Percentiles rank a stretch among this genome's conserved stretches.
Evolutionary conservation across 1,284 basidiomycete genomes (phyloP).

Genomic region (Moesziomyces antarcticus): DNA sequence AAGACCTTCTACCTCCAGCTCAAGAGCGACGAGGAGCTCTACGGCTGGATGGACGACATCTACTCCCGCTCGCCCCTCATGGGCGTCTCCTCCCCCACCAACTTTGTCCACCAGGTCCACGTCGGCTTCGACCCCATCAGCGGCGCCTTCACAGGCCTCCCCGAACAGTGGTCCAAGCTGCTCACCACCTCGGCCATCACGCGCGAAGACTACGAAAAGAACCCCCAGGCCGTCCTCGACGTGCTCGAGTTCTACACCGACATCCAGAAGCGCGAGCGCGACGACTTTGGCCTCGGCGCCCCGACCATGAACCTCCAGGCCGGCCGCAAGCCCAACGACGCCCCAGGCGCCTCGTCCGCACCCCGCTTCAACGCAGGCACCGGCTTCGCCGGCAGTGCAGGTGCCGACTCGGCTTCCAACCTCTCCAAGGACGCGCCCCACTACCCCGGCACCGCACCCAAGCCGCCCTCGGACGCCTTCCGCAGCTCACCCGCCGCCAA

Average conservation of each 20-base stretch:
- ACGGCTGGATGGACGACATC: constrained; percentile 95
- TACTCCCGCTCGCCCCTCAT: constrained; percentile 90
- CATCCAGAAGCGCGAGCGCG: constrained; percentile 90
- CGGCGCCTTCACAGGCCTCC: constrained; percentile 93
- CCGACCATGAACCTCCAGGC: constrained; percentile 65
- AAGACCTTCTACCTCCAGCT: constrained; percentile 81
- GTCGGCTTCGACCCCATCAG: constrained; percentile 95
- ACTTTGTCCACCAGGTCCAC: constrained; percentile 98
- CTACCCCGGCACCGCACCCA: constrained; percentile 21
- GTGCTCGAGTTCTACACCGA: constrained; percentile 99
- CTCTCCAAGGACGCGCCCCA: constrained; percentile 36
- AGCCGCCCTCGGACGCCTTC: constrained; percentile 45
- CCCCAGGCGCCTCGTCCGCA: constrained; percentile 31
- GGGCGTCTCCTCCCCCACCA: constrained; percentile 92
- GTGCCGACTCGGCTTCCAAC: constrained; percentile 26
- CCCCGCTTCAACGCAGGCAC: constrained; percentile 53
- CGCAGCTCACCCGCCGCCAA: constrained; percentile 22
- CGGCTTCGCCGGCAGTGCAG: constrained; percentile 48
- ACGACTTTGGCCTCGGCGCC: constrained; percentile 72
- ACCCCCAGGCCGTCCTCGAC: constrained; percentile 96
- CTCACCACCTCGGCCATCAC: constrained; percentile 97
- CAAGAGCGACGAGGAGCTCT: constrained; percentile 93
- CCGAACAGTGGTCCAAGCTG: constrained; percentile 95
- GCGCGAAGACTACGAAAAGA: constrained; percentile 93
- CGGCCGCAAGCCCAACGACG: constrained; percentile 50